Base-by-base conservation (phyloP, 257 asterid genomes). In the Capsicum pubescens region DNA sequence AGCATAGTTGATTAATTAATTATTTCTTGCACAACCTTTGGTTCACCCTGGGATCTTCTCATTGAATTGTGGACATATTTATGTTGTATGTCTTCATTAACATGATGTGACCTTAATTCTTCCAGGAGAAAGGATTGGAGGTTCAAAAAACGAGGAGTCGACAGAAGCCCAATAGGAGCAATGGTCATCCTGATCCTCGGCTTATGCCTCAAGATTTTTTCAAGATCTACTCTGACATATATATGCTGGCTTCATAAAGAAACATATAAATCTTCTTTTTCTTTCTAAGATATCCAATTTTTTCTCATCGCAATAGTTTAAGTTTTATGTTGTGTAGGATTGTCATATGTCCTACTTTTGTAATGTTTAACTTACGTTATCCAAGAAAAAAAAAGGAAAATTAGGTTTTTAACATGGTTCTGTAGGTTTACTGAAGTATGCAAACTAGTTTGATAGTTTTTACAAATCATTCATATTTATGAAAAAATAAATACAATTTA, bases 171-270 rank as follows among this genome's bases (percentile, higher is more conserved):
- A 79, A 86, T 86, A 88, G 95, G 89, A 85, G 87, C 83, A 63
- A 88, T 89, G 90, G 77, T 3, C 84, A 90, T 67, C 86, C 90
- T 79, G 96, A 92, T 74, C 83, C 90, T 76, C 89, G 82, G 68
- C 90, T 95, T 95, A 88, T 90, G 92, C 89, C 89, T 61, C 95
- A 86, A 84, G 95, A 92, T 89, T 63, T 90, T 64, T n/a, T 82
- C 79, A 84, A 87, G 85, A 84, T 68, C 80, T 89, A 84, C 87
- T 76, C 87, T 36, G 95, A 91, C 90, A 91, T 60, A 84, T 84
- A 79, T 90, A 91, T 86, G 63, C 90, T 84, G 98, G 94, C 80
- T 84, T 92, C 86, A 91, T 87, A 90, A 86, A 97, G 80, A 89
- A 86, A 84, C 92, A 88, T 89, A 98, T 95, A 86, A 91, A 60